Base-by-base conservation (phyloP, 345 rosid species). In the Capsella bursapastoris region DNA sequence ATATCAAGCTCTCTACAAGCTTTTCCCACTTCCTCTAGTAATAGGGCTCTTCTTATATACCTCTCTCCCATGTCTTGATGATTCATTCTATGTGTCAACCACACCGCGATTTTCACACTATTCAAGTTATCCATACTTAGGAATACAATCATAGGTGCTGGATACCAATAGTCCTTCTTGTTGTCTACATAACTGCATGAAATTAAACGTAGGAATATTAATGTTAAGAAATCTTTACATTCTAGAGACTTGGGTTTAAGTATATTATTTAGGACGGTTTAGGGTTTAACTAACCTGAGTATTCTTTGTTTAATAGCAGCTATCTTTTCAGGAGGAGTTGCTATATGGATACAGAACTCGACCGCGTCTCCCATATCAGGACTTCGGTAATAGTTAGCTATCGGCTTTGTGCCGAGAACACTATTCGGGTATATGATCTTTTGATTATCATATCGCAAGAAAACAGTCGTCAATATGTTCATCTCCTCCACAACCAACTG, bases 401-500 rank as follows among this genome's bases (percentile, higher is more conserved):
- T 78, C 31, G 81, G 68, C 52, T 89, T 91, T 27, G 88, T 83
- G 32, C 84, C 73, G 2, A 91, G 85, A 58, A 91, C 87, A 4
- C 92, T 82, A 41, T 91, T 89, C 0, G 97, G 92, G 57, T 89
- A 89, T 37, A 80, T 72, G 51, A 91, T 84, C 82, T 91, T 91
- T 87, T 85, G 88, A 80, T 83, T 85, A 68, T 91, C 93, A 70
- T 81, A 84, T 34, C 91, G 57, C 50, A 91, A 68, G 70, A 91
- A 91, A 71, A 91, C 91, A 2, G 91, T 89, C 2, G 88, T 83
- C 73, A 91, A 73, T 29, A 91, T 91, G 84, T 89, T 89, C 95
- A 91, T 91, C 73, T 91, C 93, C 81, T 91, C 97, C 66, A 91
- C 95, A 9, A 87, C 75, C 97, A 91, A 83, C 95, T 89, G 79